Conservation (phyloP, 768 basidiomycete genomes). For the Leccinum broughii region DNA sequence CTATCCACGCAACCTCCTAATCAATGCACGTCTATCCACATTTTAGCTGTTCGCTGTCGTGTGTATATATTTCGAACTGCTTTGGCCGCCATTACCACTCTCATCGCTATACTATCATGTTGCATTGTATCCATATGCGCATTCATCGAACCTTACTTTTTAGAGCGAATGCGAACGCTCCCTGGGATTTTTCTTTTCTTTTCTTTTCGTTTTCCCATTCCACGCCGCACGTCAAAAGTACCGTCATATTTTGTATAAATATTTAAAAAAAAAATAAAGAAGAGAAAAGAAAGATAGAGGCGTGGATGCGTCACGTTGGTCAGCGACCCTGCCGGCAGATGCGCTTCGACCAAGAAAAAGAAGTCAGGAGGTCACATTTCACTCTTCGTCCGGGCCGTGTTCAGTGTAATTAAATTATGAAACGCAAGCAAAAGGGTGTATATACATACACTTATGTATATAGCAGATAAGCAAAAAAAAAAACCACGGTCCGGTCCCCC, state of each 20-base stretch:
- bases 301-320: background rate
- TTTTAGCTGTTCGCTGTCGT: constrained; percentile 13
- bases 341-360: constrained; percentile 3
- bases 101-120: constrained; percentile 20
- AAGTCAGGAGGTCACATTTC: constrained; percentile 3
- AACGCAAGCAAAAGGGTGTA: constrained; percentile 2
- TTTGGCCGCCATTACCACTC: background rate
- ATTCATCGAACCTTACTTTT: background rate
- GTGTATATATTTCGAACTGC: constrained; percentile 15
- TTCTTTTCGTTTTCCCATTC: background rate
- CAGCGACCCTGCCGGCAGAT: constrained; percentile 17
- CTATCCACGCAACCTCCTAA: constrained; percentile 12
- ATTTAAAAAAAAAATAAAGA: background rate
- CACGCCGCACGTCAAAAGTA: constrained; percentile 7
- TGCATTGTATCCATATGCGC: constrained; percentile 23
- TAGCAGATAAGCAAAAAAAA: background rate
- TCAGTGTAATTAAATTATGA: constrained; percentile 8
- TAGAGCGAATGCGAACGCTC: background rate
- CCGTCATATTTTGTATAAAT: constrained; percentile 6
- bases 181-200: background rate
- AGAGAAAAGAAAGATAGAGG: background rate
- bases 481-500: background rate
- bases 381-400: constrained; percentile 2
- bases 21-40: constrained; percentile 21
- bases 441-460: background rate